Evolutionary conservation across 176 grass and related monocot species (phyloP).

Genomic region (Eleusine coracana): DNA sequence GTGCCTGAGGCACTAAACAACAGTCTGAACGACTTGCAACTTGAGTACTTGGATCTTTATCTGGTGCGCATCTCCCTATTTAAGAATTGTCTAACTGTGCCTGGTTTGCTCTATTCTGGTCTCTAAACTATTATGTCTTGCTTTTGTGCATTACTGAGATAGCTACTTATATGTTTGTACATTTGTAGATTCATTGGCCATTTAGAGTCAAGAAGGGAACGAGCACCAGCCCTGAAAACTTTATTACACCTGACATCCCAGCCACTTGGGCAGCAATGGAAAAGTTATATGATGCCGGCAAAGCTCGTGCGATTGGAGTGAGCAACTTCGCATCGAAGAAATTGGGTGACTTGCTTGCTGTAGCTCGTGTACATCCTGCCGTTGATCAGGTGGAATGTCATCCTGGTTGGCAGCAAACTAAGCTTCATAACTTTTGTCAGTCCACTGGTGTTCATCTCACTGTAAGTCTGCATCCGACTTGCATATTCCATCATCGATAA

Average conservation of each 20-base stretch:
- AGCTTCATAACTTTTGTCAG: slow-evolving; percentile 63
- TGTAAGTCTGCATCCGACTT: slow-evolving; percentile 45
- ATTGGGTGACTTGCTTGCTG: slow-evolving; percentile 60
- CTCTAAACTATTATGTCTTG: neutral
- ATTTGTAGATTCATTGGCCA: slow-evolving; percentile 80
- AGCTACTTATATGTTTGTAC: neutral
- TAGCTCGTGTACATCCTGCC: slow-evolving; percentile 64
- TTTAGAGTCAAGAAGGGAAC: slow-evolving; percentile 74
- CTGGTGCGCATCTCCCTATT: slow-evolving; percentile 52
- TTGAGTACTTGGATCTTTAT: slow-evolving; percentile 70
- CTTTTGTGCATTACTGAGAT: neutral
- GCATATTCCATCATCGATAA: neutral
- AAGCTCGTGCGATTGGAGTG: slow-evolving; percentile 73
- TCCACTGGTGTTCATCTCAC: slow-evolving; percentile 65
- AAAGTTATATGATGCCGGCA: slow-evolving; percentile 65
- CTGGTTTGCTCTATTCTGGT: neutral
- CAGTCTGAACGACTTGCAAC: slow-evolving; percentile 53
- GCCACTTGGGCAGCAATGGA: slow-evolving; percentile 83
- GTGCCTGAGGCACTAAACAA: slow-evolving; percentile 46
- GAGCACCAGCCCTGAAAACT: slow-evolving; percentile 59
- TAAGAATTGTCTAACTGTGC: neutral
- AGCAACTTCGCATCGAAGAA: slow-evolving; percentile 86
- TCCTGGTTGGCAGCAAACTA: slow-evolving; percentile 72
- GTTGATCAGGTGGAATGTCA: slow-evolving; percentile 85
- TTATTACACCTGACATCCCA: slow-evolving; percentile 56